Evolutionary conservation across 2,329 filamentous ascomycete genomes (phyloP).

Genomic region (Cordyceps militaris): DNA sequence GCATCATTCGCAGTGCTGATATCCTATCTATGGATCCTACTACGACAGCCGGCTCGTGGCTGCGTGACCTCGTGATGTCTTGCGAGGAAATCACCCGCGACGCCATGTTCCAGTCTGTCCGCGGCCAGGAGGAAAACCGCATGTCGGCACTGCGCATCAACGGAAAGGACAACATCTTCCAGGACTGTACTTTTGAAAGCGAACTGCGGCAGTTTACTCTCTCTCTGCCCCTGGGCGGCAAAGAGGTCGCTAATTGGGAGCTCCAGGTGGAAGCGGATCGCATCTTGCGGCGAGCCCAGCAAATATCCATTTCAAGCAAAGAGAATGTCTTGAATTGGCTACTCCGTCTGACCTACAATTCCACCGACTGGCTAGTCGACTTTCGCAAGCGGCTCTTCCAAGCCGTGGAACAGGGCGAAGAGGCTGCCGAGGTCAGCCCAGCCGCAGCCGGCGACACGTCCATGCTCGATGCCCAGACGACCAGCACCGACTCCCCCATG

Average conservation of each 20-base stretch:
- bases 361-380: slow-evolving; percentile 45
- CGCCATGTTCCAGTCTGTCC: slow-evolving; percentile 42
- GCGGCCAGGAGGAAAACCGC: slow-evolving; percentile 37
- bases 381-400: slow-evolving; percentile 46
- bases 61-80: slow-evolving; percentile 51
- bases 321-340: slow-evolving; percentile 49
- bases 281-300: slow-evolving; percentile 49
- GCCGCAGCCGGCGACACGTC: background rate
- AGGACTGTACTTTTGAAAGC: slow-evolving; percentile 46
- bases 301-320: slow-evolving; percentile 40
- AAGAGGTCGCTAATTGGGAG: slow-evolving; percentile 53
- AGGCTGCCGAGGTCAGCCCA: background rate
- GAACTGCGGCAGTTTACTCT: slow-evolving; percentile 48
- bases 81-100: slow-evolving; percentile 34
- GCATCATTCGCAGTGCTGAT: slow-evolving; percentile 51
- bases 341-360: slow-evolving; percentile 42
- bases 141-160: slow-evolving; percentile 43
- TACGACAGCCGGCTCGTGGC: slow-evolving; percentile 40
- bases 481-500: background rate
- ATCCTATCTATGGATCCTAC: slow-evolving; percentile 34
- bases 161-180: slow-evolving; percentile 51
- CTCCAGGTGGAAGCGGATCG: slow-evolving; percentile 52
- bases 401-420: background rate
- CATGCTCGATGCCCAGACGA: background rate
- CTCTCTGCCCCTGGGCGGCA: slow-evolving; percentile 42